A percentile compares a stretch with the other conserved stretches of the same genome.
phyloP scores from a whole-genome alignment of 371 early-diverging fungal genomes.

The Zychaea mexicana region DNA sequence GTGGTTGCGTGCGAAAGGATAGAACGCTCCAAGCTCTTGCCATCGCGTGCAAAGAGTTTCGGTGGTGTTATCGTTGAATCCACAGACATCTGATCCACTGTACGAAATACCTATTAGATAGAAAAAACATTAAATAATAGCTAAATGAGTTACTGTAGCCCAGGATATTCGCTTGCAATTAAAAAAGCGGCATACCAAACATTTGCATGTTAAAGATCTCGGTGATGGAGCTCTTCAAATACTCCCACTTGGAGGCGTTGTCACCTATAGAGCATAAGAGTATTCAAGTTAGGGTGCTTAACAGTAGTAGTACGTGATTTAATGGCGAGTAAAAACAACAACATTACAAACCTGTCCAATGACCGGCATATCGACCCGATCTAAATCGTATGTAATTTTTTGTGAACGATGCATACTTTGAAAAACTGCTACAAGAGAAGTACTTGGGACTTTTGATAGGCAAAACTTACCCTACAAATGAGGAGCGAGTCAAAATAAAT shows the following conservation, averaged over 20 bases:
- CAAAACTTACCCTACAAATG: conserved; percentile 59
- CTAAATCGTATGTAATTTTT: no score
- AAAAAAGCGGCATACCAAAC: no score
- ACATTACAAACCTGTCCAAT: conserved; percentile 21
- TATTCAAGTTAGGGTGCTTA: background rate
- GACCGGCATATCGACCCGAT: conserved; percentile 4
- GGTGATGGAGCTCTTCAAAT: conserved; percentile 58
- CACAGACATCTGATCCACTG: conserved; percentile 75
- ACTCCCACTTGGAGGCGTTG: conserved; percentile 55
- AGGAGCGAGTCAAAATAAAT: conserved; percentile 71
- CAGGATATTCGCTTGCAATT: no score
- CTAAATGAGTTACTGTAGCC: no score
- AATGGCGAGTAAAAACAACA: no score
- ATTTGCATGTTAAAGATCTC: conserved; percentile 67
- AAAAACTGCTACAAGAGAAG: no score
- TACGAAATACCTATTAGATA: conserved; percentile 41
- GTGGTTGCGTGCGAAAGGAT: conserved; percentile 79
- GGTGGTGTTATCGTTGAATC: conserved; percentile 64
- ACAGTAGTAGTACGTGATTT: background rate
- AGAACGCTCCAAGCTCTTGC: conserved; percentile 76
- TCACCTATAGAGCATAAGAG: conserved; percentile 30
- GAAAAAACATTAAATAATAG: background rate
- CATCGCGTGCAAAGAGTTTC: conserved; percentile 69
- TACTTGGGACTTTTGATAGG: no score
- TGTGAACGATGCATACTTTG: no score